Evolutionary conservation across 768 basidiomycete genomes (phyloP).

Genomic region (Trametopsis cervina): DNA sequence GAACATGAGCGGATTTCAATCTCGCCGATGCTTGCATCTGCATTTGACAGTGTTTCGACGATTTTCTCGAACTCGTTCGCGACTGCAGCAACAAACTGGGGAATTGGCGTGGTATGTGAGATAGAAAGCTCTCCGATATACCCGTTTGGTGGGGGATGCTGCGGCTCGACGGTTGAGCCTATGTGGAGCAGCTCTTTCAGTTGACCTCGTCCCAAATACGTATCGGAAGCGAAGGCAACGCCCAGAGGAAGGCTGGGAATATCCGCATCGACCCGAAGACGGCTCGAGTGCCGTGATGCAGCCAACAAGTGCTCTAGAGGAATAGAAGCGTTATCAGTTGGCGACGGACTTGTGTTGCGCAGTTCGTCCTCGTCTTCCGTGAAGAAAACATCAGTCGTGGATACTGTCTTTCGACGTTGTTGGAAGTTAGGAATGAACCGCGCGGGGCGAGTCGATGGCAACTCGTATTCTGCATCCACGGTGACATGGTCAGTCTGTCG

Average conservation of each 20-base stretch:
- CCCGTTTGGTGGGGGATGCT: conserved; percentile 27
- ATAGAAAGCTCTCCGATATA: conserved; percentile 33
- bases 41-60: conserved; percentile 4
- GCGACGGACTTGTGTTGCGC: too few species aligned
- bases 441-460: background rate
- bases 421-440: background rate
- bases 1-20: background rate
- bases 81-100: conserved; percentile 30
- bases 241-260: conserved; percentile 45
- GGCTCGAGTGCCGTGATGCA: background rate
- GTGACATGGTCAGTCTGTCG: background rate
- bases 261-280: conserved; percentile 15
- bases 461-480: conserved; percentile 3
- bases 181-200: conserved; percentile 49
- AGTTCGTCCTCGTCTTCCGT: background rate
- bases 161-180: conserved; percentile 25
- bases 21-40: background rate
- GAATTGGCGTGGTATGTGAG: conserved; percentile 37
- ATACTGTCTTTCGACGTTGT: background rate
- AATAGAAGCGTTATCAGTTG: background rate
- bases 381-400: background rate
- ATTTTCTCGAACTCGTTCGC: conserved; percentile 11
- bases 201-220: conserved; percentile 55
- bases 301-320: background rate
- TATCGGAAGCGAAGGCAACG: conserved; percentile 39